These are phyloP conservation scores for Fusarium denticulatum DNA, from an alignment of 2,329 filamentous ascomycete species.

Conservation along the genomic window DNA sequence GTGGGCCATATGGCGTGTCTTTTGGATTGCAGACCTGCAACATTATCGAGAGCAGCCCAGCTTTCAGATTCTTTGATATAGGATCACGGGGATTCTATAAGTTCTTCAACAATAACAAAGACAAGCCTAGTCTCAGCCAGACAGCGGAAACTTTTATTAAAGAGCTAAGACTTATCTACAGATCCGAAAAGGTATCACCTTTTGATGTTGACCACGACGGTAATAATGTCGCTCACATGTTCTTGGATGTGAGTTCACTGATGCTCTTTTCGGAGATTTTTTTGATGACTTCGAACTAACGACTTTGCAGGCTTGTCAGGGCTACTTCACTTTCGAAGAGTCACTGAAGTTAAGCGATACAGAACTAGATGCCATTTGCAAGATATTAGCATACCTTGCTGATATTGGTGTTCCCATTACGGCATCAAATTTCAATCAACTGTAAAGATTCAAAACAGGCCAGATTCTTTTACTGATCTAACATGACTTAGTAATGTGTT, in stretches of 20 bases:
- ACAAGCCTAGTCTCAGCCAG: too few species aligned
- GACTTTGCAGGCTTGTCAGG: background rate
- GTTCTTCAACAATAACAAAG: too few species aligned
- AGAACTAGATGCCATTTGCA: background rate
- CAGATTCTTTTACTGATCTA: rapidly evolving
- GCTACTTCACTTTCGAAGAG: too few species aligned
- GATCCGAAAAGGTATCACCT: background rate
- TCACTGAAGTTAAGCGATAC: background rate
- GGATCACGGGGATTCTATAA: too few species aligned
- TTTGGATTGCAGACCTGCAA: rapidly evolving
- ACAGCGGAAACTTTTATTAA: too few species aligned
- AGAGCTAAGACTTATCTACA: background rate
- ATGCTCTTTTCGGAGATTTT: background rate
- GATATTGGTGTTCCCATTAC: background rate
- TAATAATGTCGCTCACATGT: background rate
- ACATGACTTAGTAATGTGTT: rapidly evolving
- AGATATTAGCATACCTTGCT: rapidly evolving
- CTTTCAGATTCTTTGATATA: too few species aligned
- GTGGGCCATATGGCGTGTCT: rapidly evolving
- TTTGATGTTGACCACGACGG: rapidly evolving
- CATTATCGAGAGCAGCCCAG: background rate
- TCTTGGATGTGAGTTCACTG: background rate
- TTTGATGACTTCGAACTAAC: rapidly evolving
- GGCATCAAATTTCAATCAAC: background rate
- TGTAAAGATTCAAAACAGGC: rapidly evolving